A percentile compares a stretch with the other conserved stretches of the same genome.
These are phyloP conservation scores for Suhomyces chickasaworum DNA, from an alignment of 1,139 yeast species.

Conservation along the genomic window DNA sequence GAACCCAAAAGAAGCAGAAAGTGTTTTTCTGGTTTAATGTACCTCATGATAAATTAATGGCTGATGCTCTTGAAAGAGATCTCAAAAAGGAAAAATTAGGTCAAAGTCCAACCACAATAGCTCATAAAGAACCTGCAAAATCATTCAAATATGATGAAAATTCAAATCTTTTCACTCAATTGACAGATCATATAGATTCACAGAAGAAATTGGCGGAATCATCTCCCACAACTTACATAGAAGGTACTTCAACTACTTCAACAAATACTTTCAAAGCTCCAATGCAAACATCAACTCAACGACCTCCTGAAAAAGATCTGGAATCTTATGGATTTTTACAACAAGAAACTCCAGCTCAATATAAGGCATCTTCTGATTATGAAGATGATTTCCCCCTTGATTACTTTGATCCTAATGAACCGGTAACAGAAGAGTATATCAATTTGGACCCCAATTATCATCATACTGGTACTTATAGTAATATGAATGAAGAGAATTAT, in stretches of 20 bases:
- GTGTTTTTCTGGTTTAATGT: slow-evolving; percentile 97
- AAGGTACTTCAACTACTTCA: slow-evolving; percentile 1
- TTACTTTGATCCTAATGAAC: slow-evolving; percentile 44
- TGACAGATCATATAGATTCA: slow-evolving; percentile 46
- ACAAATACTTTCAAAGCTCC: slow-evolving; percentile 1
- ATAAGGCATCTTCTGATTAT: slow-evolving; percentile 27
- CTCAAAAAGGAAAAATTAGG: slow-evolving; percentile 69
- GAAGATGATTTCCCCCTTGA: slow-evolving; percentile 74
- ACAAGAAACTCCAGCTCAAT: slow-evolving; percentile 32
- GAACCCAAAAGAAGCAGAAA: slow-evolving; percentile 96
- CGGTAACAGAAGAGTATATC: slow-evolving; percentile 33
- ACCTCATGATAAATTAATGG: slow-evolving; percentile 88
- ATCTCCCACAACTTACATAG: slow-evolving; percentile 8
- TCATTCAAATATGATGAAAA: slow-evolving; percentile 59
- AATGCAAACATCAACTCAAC: background rate
- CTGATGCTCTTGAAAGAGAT: slow-evolving; percentile 93
- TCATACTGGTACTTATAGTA: slow-evolving; percentile 21
- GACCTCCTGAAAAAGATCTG: slow-evolving; percentile 14
- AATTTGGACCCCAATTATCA: slow-evolving; percentile 35
- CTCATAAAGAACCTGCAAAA: slow-evolving; percentile 62
- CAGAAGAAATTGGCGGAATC: slow-evolving; percentile 25
- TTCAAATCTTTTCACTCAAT: slow-evolving; percentile 49
- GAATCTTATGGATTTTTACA: slow-evolving; percentile 25
- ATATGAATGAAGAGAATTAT: slow-evolving; percentile 27
- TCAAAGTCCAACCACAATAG: slow-evolving; percentile 61